Conservation (phyloP, 192 early-diverging fungal genomes). For the Backusella luteola region DNA sequence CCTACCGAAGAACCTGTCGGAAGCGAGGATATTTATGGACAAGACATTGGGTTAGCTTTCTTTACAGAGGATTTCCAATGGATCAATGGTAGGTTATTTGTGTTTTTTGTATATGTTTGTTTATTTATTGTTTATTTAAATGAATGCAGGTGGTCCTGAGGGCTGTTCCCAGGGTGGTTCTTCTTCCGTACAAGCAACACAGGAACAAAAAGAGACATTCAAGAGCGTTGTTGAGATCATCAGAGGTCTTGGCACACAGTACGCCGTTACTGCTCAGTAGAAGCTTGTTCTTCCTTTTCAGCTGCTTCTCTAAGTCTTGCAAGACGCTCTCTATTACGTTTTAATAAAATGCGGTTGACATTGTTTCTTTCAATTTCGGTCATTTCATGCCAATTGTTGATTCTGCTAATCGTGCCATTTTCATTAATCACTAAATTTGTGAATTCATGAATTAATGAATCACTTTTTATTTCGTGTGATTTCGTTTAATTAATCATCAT, state of each 20-base stretch:
- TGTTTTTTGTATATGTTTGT: neutral
- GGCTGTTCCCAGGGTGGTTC: slow-evolving; percentile 17
- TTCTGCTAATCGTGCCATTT: slow-evolving; percentile 48
- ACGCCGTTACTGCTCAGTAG: slow-evolving; percentile 20
- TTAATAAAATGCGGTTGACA: slow-evolving; percentile 47
- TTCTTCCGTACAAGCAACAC: slow-evolving; percentile 28
- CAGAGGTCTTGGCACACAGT: slow-evolving; percentile 14
- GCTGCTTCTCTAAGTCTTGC: slow-evolving; percentile 20
- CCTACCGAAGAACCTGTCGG: slow-evolving; percentile 34
- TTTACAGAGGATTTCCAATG: slow-evolving; percentile 36
- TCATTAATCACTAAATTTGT: slow-evolving; percentile 46
- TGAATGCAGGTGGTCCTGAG: slow-evolving; percentile 33
- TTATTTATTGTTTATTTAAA: slow-evolving; percentile 3
- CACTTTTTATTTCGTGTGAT: neutral
- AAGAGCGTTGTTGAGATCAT: slow-evolving; percentile 19
- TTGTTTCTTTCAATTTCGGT: slow-evolving; percentile 51
- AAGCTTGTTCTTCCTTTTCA: slow-evolving; percentile 3
- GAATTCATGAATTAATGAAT: neutral
- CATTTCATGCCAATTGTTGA: slow-evolving; percentile 56
- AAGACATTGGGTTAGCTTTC: slow-evolving; percentile 31
- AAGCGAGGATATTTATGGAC: slow-evolving; percentile 40
- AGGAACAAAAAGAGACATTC: slow-evolving; percentile 33
- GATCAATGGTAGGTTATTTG: slow-evolving; percentile 24
- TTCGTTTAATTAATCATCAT: neutral
- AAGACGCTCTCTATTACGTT: slow-evolving; percentile 42